Percentiles rank a stretch among this genome's conserved stretches.
Conservation (phyloP, 2,329 filamentous ascomycete species). For the Neonectria neomacrospora region DNA sequence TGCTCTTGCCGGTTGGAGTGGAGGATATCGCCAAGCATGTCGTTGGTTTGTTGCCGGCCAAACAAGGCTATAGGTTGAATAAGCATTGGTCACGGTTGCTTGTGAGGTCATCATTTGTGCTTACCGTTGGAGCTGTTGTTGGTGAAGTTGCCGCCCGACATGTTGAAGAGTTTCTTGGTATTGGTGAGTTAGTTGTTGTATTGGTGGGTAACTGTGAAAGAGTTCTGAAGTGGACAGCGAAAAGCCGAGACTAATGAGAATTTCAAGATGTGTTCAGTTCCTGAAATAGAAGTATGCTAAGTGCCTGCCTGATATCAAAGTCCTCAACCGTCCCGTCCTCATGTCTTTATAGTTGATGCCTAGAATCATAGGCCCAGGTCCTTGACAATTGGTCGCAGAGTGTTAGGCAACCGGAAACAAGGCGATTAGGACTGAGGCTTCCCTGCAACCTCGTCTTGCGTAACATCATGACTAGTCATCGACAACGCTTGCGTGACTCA, state of each 20-base stretch:
- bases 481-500: constrained; percentile 39
- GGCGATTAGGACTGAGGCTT: neutral
- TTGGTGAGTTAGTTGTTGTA: neutral
- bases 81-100: constrained; percentile 3
- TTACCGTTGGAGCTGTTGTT: constrained; percentile 33
- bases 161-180: constrained; percentile 27
- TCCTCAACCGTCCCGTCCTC: constrained; percentile 10
- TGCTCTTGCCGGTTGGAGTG: neutral
- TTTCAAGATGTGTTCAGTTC: constrained; percentile 10
- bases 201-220: constrained; percentile 13
- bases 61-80: constrained; percentile 25
- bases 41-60: constrained; percentile 22
- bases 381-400: neutral
- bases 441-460: constrained; percentile 19
- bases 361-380: constrained; percentile 6
- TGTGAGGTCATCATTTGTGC: neutral
- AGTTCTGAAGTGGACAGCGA: neutral
- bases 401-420: constrained; percentile 10
- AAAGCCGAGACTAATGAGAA: constrained; percentile 6
- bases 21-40: constrained; percentile 9
- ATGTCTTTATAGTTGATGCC: constrained; percentile 38
- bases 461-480: constrained; percentile 21
- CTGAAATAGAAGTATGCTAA: constrained; percentile 12
- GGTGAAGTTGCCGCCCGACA: constrained; percentile 22
- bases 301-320: constrained; percentile 27